A percentile compares a stretch with the other conserved stretches of the same genome.
phyloP scores from a whole-genome alignment of 768 basidiomycete species.

The Russula abietina region DNA sequence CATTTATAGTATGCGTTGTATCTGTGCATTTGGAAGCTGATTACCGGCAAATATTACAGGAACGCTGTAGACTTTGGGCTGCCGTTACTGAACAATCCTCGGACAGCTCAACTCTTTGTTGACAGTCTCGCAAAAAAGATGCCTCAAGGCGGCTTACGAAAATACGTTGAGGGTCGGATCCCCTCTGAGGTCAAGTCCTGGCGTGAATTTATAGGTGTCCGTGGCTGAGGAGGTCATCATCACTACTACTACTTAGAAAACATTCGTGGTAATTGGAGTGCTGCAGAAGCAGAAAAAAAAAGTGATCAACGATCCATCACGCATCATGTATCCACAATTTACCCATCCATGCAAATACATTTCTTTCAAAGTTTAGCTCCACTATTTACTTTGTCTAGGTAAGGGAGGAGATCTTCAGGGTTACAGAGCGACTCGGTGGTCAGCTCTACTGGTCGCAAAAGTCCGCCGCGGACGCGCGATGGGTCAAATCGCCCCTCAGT shows the following conservation, averaged over 20 bases:
- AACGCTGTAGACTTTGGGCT: conserved; percentile 45
- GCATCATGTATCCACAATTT: not conserved
- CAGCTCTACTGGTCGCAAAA: not conserved
- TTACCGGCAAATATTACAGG: not conserved
- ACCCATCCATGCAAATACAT: not conserved
- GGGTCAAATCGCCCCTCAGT: conserved; percentile 32
- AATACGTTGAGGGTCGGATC: conserved; percentile 81
- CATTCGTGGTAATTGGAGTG: not conserved
- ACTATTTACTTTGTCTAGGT: conserved; percentile 24
- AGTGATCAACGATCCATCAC: not conserved
- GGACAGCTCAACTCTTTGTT: conserved; percentile 84
- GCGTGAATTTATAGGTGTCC: conserved; percentile 78
- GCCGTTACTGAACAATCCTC: conserved; percentile 84
- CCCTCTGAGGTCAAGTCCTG: conserved; percentile 90
- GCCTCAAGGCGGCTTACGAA: conserved; percentile 66
- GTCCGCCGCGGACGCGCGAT: conserved; percentile 34
- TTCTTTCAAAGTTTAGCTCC: not conserved
- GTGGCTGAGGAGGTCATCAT: conserved; percentile 39
- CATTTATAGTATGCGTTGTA: not conserved
- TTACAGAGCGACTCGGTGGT: conserved; percentile 10
- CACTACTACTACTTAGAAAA: not conserved
- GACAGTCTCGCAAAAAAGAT: conserved; percentile 83
- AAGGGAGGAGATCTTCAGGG: conserved; percentile 20
- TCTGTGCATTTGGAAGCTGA: conserved; percentile 8
- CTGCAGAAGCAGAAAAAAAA: not conserved